Evolutionary conservation across 164 flowering plant species (phyloP), one percentile per base, ranked within the genome.

Genomic region (Piper longum): DNA sequence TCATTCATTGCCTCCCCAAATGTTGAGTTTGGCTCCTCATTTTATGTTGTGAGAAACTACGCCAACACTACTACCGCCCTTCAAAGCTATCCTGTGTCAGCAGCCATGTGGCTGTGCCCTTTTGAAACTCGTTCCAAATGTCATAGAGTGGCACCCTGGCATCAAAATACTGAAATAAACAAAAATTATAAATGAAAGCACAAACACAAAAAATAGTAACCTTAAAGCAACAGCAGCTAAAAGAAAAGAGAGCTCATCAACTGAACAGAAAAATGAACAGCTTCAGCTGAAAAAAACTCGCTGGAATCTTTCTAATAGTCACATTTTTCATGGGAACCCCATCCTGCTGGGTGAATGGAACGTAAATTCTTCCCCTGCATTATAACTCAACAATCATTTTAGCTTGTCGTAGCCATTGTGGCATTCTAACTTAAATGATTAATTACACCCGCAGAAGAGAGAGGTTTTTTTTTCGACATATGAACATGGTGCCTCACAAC

Each of bases 41-140:
- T 26, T 26, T 26, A 26, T 26, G 36, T 26, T 26, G 36, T 26
- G 36, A 26, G 36, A 26, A 26, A 26, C 36, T 26, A 26, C 36
- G 2, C 36, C 2, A 26, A 26, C 36, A 26, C 36, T 26, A 26
- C 36, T 26, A 26, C 36, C 2, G 36, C 36, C 36, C 36, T 26
- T 26, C 36, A 26, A 26, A 26, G 36, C 2, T 26, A 80, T 71
- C 82, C 79, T 54, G 85, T 76, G 65, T 91, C 96, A 72, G 86
- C 91, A 70, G 99, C 97, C 96, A 95, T 95, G 78, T 95, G 99
- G 69, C 98, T 95, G 76, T 87, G 93, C 54, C 98, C 79, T 95
- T 95, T 77, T 95, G 99, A 72, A 91, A 95, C 82, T 95, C 98
- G 71, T 95, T 91, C 80, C 91, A 75, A 66, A 95, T 91, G 77